Conservation (phyloP, 768 basidiomycete species). For the Obba rivulosa region DNA sequence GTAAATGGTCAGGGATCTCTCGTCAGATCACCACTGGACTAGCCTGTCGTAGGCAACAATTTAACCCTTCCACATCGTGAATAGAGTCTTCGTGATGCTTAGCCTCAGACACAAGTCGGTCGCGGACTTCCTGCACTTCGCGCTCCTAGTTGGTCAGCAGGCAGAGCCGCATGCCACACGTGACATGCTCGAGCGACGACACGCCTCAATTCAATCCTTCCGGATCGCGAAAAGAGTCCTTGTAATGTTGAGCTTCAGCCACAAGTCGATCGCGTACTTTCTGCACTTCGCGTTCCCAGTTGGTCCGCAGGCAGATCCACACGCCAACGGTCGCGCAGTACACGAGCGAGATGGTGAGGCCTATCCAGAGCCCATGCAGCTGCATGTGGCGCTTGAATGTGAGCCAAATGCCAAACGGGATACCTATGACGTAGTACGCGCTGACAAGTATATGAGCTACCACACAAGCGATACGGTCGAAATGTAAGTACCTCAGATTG, state of each 20-base stretch:
- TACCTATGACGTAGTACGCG: constrained; percentile 73
- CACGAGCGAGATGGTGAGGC: constrained; percentile 63
- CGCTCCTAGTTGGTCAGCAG: constrained; percentile 61
- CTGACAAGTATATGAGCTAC: constrained; percentile 21
- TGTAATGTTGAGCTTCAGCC: constrained; percentile 24
- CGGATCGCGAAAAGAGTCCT: too few species aligned
- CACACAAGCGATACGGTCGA: constrained; percentile 5
- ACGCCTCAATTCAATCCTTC: too few species aligned
- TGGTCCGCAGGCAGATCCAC: constrained; percentile 46
- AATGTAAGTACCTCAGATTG: constrained; percentile 54
- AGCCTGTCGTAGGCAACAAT: too few species aligned
- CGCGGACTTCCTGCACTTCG: constrained; percentile 59
- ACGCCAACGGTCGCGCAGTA: constrained; percentile 53
- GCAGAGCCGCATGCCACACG: constrained; percentile 48
- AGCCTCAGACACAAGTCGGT: constrained; percentile 49
- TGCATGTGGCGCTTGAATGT: constrained; percentile 55
- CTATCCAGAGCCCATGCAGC: constrained; percentile 80
- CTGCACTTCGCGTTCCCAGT: constrained; percentile 67
- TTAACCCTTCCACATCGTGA: too few species aligned
- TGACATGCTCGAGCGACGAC: constrained; percentile 53
- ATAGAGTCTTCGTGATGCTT: too few species aligned
- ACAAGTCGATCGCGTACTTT: constrained; percentile 53
- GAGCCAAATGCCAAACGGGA: constrained; percentile 78
- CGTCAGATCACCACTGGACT: too few species aligned
- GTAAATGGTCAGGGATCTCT: too few species aligned